Base-by-base conservation (phyloP, 148 eudicot genomes). In the Pharnaceum exiguum region DNA sequence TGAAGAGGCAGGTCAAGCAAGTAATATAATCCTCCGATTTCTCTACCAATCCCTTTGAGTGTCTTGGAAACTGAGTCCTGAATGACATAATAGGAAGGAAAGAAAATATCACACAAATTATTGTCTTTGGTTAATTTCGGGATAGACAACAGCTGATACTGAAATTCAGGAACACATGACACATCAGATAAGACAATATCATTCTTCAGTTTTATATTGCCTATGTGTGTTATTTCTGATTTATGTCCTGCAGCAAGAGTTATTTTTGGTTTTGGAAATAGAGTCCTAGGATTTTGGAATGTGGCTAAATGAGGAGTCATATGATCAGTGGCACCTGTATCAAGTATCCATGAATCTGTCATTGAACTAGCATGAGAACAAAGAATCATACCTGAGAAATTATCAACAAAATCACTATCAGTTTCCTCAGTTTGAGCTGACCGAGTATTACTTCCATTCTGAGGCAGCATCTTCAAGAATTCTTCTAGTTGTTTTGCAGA, bases 401-500 rank as follows among this genome's bases (percentile, higher is more conserved):
- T 35, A 5, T 11, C 5, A 8, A 13, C 37, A 57, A 42, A 57
- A 16, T 50, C 43, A 5, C 37, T 15, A 0, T 27, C 26, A 0
- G 5, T 10, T 16, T 42, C 50, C 0, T 16, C 38, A 3, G 27
- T 9, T 1, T 0, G 7, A 2, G 10, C n/a, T 32, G 1, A n/a
- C n/a, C n/a, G n/a, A n/a, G n/a, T n/a, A n/a, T n/a, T n/a, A n/a
- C n/a, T n/a, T n/a, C 24, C 21, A n/a, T 9, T 23, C n/a, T 9
- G 22, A 0, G 62, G 49, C 0, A 42, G 2, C 0, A 42, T 7
- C 21, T 17, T 57, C 10, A 57, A 1, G 7, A 56, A 10, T n/a
- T 56, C 11, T 2, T 57, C 37, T 30, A 57, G 18, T 5, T 57
- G 62, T n/a, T n/a, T n/a, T n/a, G n/a, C n/a, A n/a, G n/a, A n/a